Evolutionary conservation across 2,329 filamentous ascomycete genomes (phyloP).

Genomic region (Davidsoniella australis): DNA sequence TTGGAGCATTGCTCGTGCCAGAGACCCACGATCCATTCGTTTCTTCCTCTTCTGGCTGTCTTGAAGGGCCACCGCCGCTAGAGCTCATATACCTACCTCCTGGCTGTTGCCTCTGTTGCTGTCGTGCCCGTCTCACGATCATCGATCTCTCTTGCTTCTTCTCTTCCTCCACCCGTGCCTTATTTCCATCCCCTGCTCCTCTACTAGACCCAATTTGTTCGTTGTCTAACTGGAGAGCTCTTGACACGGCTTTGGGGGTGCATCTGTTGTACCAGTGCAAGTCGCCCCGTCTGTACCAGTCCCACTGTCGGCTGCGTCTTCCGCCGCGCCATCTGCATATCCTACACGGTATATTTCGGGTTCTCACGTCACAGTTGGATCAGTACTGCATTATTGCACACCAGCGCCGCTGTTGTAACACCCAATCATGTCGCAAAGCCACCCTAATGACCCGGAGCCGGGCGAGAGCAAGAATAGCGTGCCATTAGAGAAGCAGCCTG

Average conservation of each 20-base stretch:
- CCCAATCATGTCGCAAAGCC: constrained; percentile 6
- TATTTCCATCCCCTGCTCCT: not conserved
- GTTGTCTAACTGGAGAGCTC: not conserved
- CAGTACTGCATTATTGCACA: constrained; percentile 6
- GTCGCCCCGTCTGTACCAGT: not conserved
- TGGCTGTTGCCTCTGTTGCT: not conserved
- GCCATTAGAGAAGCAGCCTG: constrained; percentile 5
- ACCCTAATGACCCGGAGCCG: constrained; percentile 3
- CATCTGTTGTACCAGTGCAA: not conserved
- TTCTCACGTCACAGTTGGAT: constrained; percentile 6
- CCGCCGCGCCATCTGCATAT: not conserved
- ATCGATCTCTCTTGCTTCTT: not conserved
- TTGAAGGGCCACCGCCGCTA: not conserved
- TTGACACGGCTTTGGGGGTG: not conserved
- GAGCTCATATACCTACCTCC: too few species aligned
- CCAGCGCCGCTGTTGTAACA: not conserved
- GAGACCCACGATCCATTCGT: too few species aligned
- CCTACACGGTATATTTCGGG: not conserved
- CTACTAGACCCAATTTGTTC: too few species aligned
- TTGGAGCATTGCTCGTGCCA: too few species aligned
- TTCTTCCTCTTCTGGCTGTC: not conserved
- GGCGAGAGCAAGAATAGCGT: not conserved
- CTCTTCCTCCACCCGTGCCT: not conserved
- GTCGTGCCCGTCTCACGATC: not conserved
- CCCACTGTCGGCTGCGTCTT: not conserved